Evolutionary conservation across 164 flowering plant species (phyloP), one percentile per base, ranked within the genome.

Genomic region (Kalanchoe fedtschenkoi): DNA sequence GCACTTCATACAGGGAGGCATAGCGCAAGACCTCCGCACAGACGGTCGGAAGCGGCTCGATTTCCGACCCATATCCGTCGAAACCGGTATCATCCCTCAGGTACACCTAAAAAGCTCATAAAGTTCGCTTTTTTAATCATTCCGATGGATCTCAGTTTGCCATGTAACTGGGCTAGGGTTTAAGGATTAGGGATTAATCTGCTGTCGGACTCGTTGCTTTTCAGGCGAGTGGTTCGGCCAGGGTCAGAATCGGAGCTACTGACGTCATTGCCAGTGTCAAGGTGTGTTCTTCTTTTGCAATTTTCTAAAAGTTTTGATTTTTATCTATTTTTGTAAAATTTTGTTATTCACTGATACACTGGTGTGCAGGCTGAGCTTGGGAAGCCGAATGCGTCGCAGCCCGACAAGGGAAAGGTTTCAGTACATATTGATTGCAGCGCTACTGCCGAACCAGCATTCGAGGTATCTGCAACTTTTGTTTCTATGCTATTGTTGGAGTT

Each of bases 161-260:
- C 5, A 15, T 17, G 13, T 29, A 38, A 4, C 19, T 39, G 22
- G 17, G 7, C n/a, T 11, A 17, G 6, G 21, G 30, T 53, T 3
- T 34, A 37, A 8, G 38, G 34, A 41, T 70, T 41, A 30, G 54
- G 24, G n/a, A n/a, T n/a, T n/a, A n/a, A n/a, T n/a, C n/a, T n/a
- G n/a, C n/a, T n/a, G n/a, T n/a, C n/a, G n/a, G n/a, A n/a, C n/a
- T n/a, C n/a, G n/a, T n/a, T n/a, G 54, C 15, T 19, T 63, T 28
- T 60, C 60, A 88, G 97, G 97, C 97, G 43, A 86, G 81, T 82
- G 96, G 98, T 65, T 93, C 98, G 1, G 96, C 98, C n/a, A 77
- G 92, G 68, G 85, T 93, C 29, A 82, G 77, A 68, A 67, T 92
- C 65, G 98, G 98, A 67, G 80, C 76, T 43, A 93, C 98, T 1